Evolutionary conservation across 139 green algal genomes (phyloP), one percentile per base, ranked within the genome.

Genomic region (Coccomyxa sp.): DNA sequence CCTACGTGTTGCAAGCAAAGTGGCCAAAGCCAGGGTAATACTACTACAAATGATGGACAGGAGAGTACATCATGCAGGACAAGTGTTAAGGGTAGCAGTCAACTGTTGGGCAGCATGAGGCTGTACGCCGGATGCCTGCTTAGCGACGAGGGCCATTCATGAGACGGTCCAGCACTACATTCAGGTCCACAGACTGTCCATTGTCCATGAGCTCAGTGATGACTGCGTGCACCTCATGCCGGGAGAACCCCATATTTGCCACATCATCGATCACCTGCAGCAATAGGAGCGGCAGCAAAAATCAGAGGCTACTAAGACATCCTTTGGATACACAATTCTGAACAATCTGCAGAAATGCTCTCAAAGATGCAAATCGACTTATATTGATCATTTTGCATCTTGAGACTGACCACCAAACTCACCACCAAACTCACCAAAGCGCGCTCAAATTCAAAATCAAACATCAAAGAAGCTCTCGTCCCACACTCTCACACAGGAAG

Each of bases 111-210:
- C 38, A 51, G 38, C 38, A 51, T 51, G 38, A 51, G 38, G 38
- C 38, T 7, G 38, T 51, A 51, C 38, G 38, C 38, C 38, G 7
- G 3, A 51, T 51, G 38, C 38, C 7, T 51, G 38, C 38, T 51
- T 51, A 51, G 38, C 38, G 38, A 51, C 38, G 38, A 7, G 38
- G 38, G 38, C 38, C 81, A 38, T 88, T 90, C 90, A 93, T 94
- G 59, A 94, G 87, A 25, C 85, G 83, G 84, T 96, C 93, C 60
- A 96, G 77, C 45, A 96, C 91, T 21, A 94, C 76, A 75, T 96
- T 96, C 23, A 96, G 83, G 82, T 96, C 93, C 59, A 96, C 90
- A 25, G 68, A 82, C 79, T 95, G 88, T 9, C 93, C 93, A 38
- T 83, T 88, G 71, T 91, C 86, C 13, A 82, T 88, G 58, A 96